These are phyloP conservation scores for Amauroascus verrucosus DNA, from an alignment of 2,329 filamentous ascomycete species.

Conservation along the genomic window DNA sequence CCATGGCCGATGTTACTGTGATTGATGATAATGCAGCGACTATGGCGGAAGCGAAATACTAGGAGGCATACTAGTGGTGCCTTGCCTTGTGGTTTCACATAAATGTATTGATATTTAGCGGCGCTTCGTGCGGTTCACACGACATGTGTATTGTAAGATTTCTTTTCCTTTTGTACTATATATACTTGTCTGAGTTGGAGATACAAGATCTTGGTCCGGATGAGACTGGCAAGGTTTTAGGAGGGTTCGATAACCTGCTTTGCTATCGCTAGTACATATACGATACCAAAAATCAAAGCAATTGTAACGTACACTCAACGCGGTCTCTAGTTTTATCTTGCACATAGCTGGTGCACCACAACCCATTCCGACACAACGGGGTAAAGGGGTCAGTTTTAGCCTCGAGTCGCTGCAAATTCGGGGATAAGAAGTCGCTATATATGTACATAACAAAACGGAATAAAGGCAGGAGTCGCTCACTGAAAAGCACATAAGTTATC, in stretches of 20 bases:
- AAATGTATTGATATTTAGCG: neutral
- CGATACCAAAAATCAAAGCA: too few relatives aligned
- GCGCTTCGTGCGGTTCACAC: neutral
- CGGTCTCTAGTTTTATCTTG: too few relatives aligned
- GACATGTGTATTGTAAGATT: neutral
- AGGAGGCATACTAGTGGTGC: neutral
- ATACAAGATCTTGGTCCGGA: neutral
- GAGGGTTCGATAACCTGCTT: too few relatives aligned
- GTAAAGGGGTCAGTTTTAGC: neutral
- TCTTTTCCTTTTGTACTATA: neutral
- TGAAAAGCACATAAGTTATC: neutral
- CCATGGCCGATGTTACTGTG: neutral
- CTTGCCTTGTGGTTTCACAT: neutral
- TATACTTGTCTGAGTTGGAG: neutral
- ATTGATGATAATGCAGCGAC: neutral
- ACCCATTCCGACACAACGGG: too few relatives aligned
- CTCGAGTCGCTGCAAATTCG: neutral
- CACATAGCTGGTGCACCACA: too few relatives aligned
- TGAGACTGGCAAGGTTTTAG: neutral
- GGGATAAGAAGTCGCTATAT: neutral
- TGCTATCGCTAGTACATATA: too few relatives aligned
- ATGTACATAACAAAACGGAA: neutral
- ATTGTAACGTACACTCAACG: too few relatives aligned
- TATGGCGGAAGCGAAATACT: neutral
- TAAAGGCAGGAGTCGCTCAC: neutral